A percentile compares a stretch with the other conserved stretches of the same genome.
phyloP scores from a whole-genome alignment of 148 eudicot genomes.

The Vaccinium myrtillus region DNA sequence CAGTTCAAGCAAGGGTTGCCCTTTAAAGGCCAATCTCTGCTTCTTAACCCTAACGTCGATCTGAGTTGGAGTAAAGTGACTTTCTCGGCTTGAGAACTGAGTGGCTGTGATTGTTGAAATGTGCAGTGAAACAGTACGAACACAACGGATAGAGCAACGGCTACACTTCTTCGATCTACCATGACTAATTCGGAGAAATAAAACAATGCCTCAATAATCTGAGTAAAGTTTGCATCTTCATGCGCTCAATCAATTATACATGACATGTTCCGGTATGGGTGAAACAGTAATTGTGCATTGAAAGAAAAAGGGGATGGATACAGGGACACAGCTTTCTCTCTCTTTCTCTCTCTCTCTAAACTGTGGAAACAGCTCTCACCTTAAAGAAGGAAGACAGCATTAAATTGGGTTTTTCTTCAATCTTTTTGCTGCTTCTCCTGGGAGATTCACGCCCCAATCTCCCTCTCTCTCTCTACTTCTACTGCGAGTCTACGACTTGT shows the following conservation, averaged over 20 bases:
- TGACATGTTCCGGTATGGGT: constrained; percentile 11
- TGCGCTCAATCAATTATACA: background rate
- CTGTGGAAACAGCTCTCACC: constrained; percentile 27
- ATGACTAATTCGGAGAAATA: constrained; percentile 6
- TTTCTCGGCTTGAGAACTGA: constrained; percentile 30
- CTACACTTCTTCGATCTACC: constrained; percentile 11
- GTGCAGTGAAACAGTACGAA: constrained; percentile 41
- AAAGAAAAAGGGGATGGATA: background rate
- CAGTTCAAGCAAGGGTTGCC: constrained; percentile 70
- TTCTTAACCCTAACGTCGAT: constrained; percentile 74
- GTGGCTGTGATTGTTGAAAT: constrained; percentile 37
- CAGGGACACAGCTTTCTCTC: background rate
- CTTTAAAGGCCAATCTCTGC: constrained; percentile 80
- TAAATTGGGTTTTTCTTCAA: constrained; percentile 22
- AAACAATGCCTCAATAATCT: constrained; percentile 10
- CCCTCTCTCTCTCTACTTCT: constrained; percentile 22
- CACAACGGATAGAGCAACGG: constrained; percentile 16
- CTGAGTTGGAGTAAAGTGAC: constrained; percentile 65
- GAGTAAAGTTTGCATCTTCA: constrained; percentile 8
- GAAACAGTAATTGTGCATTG: background rate
- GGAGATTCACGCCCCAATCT: constrained; percentile 13
- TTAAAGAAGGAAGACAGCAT: constrained; percentile 25
- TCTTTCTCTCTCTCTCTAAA: background rate
- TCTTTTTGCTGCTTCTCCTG: constrained; percentile 14
- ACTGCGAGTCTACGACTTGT: background rate